Evolutionary conservation across 345 rosid species (phyloP).

Genomic region (Cardamine resedifolia): DNA sequence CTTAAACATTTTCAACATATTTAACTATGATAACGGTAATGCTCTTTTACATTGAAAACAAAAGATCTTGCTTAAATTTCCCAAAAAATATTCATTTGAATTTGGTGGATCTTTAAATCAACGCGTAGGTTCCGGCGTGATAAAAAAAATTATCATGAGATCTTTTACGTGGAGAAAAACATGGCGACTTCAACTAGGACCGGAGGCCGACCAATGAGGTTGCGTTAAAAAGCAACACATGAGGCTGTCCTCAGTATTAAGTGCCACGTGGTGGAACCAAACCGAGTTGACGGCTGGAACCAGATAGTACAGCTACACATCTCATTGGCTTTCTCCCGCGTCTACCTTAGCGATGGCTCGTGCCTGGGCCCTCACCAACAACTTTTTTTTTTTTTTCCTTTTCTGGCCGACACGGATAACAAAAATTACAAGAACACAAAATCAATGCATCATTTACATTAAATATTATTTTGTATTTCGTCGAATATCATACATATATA

Average conservation of each 20-base stretch:
- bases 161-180: constrained; percentile 19
- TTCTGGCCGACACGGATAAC: background rate
- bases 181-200: constrained; percentile 12
- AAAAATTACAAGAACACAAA: background rate
- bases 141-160: constrained; percentile 3
- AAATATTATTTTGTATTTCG: background rate
- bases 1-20: background rate
- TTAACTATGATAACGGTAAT: background rate
- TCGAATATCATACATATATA: background rate
- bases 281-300: constrained; percentile 34
- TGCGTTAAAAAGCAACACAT: constrained; percentile 9
- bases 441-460: background rate
- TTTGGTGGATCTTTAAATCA: background rate
- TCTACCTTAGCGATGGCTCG: background rate
- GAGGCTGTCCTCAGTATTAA: background rate
- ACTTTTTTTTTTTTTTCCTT: background rate
- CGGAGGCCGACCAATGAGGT: constrained; percentile 10
- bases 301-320: constrained; percentile 25
- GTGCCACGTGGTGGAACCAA: constrained; percentile 26
- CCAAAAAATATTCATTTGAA: background rate
- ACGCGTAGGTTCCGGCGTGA: constrained; percentile 20
- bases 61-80: background rate
- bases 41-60: background rate
- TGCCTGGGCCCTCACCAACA: constrained; percentile 18
- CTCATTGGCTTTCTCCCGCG: constrained; percentile 17